phyloP scores from a whole-genome alignment of 495 filamentous ascomycete genomes.

The Xylaria nigripes region DNA sequence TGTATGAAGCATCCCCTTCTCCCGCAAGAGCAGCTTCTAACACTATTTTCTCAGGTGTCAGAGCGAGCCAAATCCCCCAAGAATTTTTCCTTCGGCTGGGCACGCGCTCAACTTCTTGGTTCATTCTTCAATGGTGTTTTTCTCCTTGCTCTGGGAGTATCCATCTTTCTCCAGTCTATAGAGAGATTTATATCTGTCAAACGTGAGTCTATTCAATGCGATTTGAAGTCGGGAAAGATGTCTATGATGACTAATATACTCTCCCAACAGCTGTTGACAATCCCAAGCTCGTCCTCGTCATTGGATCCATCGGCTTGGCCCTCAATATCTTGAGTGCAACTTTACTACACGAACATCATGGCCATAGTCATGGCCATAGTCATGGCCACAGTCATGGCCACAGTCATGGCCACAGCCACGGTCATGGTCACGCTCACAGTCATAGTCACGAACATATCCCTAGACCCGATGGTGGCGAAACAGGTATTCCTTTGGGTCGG shows the following conservation, averaged over 20 bases:
- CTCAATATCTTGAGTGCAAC: conserved; percentile 76
- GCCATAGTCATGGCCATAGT: conserved; percentile 24
- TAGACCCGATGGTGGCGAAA: conserved; percentile 58
- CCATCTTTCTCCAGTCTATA: conserved; percentile 87
- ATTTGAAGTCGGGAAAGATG: neutral
- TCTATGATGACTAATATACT: neutral
- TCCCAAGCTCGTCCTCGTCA: conserved; percentile 67
- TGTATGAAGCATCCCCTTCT: conserved; percentile 31
- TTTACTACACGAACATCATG: conserved; percentile 62
- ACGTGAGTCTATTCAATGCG: conserved; percentile 13
- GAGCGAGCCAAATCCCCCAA: conserved; percentile 32
- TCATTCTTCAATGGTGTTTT: conserved; percentile 97
- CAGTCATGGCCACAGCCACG: conserved; percentile 15
- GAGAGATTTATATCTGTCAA: conserved; percentile 62
- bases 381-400: conserved; percentile 30
- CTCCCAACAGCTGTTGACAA: conserved; percentile 50
- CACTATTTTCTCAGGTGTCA: conserved; percentile 30
- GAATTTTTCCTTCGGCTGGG: conserved; percentile 58
- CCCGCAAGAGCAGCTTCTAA: neutral
- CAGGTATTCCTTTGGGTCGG: conserved; percentile 37
- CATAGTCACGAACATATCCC: conserved; percentile 7
- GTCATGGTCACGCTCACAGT: neutral
- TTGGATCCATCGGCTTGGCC: conserved; percentile 71
- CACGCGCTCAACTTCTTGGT: conserved; percentile 83
- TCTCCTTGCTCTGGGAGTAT: conserved; percentile 78